phyloP scores from a whole-genome alignment of 805 yeast genomes.

The Metschnikowia santaceciliae region DNA sequence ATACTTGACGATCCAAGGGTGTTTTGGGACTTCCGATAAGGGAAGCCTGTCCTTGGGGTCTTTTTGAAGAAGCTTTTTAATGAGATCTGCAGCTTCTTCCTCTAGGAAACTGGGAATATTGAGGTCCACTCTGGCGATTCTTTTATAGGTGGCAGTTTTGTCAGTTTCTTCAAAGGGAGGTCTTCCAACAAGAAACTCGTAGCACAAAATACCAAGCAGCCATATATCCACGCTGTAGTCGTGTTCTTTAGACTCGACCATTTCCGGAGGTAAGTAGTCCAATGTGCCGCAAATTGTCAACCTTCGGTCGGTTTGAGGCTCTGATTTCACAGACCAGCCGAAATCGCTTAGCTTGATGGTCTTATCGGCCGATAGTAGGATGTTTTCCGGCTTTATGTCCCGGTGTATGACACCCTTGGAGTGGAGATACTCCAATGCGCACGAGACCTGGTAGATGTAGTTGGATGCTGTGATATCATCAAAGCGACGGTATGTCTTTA shows the following conservation, averaged over 20 bases:
- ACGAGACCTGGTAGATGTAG: conserved; percentile 79
- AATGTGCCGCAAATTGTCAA: conserved; percentile 91
- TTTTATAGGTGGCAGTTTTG: conserved; percentile 70
- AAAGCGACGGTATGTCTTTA: conserved; percentile 65
- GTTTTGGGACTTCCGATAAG: conserved; percentile 58
- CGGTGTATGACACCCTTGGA: conserved; percentile 79
- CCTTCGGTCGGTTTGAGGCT: conserved; percentile 12
- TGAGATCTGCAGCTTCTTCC: conserved; percentile 73
- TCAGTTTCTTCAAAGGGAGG: conserved; percentile 91
- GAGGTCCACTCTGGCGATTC: conserved; percentile 76
- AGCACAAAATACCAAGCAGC: conserved; percentile 86
- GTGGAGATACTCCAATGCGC: conserved; percentile 76
- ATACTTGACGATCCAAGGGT: conserved; percentile 81
- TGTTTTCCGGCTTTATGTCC: conserved; percentile 93
- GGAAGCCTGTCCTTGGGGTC: conserved; percentile 65
- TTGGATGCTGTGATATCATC: conserved; percentile 70
- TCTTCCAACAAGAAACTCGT: conserved; percentile 79
- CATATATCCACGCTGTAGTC: conserved; percentile 81
- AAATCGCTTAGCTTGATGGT: conserved; percentile 84
- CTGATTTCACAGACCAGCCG: conserved; percentile 83
- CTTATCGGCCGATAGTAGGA: conserved; percentile 71
- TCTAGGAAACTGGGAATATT: conserved; percentile 68
- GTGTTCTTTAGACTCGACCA: conserved; percentile 80
- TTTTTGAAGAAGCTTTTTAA: conserved; percentile 56
- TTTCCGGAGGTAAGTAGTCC: conserved; percentile 93